phyloP scores from a whole-genome alignment of 176 grass and related monocot species.

The Lolium rigidum region DNA sequence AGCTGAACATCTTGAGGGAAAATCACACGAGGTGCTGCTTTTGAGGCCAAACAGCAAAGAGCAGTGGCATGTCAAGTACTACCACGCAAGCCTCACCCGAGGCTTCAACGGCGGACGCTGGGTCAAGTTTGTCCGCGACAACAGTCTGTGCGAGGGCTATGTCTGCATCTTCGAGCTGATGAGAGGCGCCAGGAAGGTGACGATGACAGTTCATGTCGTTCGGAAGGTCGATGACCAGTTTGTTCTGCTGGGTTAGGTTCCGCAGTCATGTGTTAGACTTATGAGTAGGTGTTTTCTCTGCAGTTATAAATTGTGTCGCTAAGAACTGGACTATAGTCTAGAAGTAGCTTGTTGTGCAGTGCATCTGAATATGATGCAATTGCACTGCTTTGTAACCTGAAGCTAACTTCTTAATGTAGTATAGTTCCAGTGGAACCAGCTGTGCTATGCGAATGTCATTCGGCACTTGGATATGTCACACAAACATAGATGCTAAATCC shows the following conservation, averaged over 20 bases:
- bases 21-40: constrained; percentile 33
- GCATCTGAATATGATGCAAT: background rate
- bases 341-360: background rate
- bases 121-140: constrained; percentile 36
- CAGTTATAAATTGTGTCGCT: background rate
- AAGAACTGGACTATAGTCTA: background rate
- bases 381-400: background rate
- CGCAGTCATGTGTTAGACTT: background rate
- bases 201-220: constrained; percentile 34
- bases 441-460: background rate
- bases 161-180: constrained; percentile 54
- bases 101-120: constrained; percentile 24
- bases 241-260: background rate
- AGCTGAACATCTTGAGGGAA: constrained; percentile 39
- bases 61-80: constrained; percentile 33
- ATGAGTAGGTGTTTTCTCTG: background rate
- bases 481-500: constrained; percentile 5
- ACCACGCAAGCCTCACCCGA: background rate
- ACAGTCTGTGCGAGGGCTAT: constrained; percentile 35
- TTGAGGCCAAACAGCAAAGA: constrained; percentile 34
- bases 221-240: background rate
- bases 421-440: background rate
- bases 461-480: background rate
- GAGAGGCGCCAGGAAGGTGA: constrained; percentile 25
- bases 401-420: background rate